Percentiles rank a stretch among this genome's conserved stretches.
Conservation (phyloP, 2,329 filamentous ascomycete species). For the Botrytis medusae region DNA sequence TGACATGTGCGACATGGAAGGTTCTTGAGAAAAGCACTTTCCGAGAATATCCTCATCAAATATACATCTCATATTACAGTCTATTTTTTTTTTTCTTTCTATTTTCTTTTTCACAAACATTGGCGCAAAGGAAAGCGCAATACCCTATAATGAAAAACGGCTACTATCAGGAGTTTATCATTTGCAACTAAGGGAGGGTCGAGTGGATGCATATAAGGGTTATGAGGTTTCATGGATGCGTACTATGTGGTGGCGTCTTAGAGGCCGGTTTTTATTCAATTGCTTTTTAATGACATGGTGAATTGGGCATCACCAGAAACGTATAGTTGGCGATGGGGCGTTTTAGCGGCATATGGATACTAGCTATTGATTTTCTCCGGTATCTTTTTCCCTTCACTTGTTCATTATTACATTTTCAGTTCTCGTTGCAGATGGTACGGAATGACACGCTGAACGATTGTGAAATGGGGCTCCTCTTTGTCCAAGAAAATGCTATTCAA, state of each 20-base stretch:
- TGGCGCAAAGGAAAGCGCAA: constrained; percentile 15
- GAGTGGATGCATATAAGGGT: neutral
- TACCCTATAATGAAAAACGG: constrained; percentile 12
- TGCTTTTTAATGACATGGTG: neutral
- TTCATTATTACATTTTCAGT: neutral
- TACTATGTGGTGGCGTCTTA: constrained; percentile 2
- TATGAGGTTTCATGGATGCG: constrained; percentile 7
- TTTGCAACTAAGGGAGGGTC: neutral
- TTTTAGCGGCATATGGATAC: constrained; percentile 1
- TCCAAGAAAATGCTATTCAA: neutral
- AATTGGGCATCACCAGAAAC: constrained; percentile 10
- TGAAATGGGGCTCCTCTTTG: neutral
- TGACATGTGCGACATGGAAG: neutral
- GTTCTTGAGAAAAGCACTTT: too few relatives aligned
- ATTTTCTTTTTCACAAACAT: neutral
- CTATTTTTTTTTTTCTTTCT: neutral
- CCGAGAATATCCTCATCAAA: neutral
- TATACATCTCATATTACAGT: neutral
- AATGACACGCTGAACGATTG: neutral
- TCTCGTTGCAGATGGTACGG: neutral
- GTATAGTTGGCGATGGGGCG: neutral
- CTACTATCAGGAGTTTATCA: constrained; percentile 12
- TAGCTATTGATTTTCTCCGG: neutral
- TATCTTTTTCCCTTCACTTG: neutral
- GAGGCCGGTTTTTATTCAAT: constrained; percentile 3